Evolutionary conservation across 2,329 filamentous ascomycete species (phyloP).

Genomic region (Cadophora malorum): DNA sequence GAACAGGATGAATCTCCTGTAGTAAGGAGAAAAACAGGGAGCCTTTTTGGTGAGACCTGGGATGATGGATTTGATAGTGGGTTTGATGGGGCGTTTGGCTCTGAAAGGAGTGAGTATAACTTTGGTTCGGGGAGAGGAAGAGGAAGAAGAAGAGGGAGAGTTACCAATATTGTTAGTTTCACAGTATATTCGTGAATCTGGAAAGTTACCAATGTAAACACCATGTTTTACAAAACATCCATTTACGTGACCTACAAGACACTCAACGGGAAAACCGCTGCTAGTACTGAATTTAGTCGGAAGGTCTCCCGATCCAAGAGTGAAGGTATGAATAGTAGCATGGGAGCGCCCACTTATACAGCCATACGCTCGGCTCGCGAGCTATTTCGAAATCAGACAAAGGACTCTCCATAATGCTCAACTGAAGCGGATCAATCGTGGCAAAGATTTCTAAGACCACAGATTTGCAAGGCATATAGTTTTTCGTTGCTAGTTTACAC

Average conservation of each 20-base stretch:
- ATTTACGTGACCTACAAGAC: not conserved
- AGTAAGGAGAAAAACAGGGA: too few species aligned
- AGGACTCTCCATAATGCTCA: not conserved
- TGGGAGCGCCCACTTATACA: too few species aligned
- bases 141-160: not conserved
- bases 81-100: not conserved
- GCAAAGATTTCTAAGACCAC: not conserved
- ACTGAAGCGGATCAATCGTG: not conserved
- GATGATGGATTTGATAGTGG: not conserved
- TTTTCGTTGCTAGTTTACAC: slow-evolving; percentile 4
- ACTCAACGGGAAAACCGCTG: not conserved
- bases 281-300: too few species aligned
- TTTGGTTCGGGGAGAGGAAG: not conserved
- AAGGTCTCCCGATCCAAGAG: too few species aligned
- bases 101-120: not conserved
- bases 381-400: too few species aligned
- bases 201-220: not conserved
- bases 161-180: slow-evolving; percentile 12
- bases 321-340: too few species aligned
- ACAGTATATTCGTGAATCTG: not conserved
- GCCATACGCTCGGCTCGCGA: too few species aligned
- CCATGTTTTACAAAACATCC: not conserved
- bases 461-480: not conserved
- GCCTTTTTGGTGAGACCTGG: not conserved
- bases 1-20: not conserved